phyloP scores from a whole-genome alignment of 169 alveolate genomes.

The Cryptosporidium parvum region DNA sequence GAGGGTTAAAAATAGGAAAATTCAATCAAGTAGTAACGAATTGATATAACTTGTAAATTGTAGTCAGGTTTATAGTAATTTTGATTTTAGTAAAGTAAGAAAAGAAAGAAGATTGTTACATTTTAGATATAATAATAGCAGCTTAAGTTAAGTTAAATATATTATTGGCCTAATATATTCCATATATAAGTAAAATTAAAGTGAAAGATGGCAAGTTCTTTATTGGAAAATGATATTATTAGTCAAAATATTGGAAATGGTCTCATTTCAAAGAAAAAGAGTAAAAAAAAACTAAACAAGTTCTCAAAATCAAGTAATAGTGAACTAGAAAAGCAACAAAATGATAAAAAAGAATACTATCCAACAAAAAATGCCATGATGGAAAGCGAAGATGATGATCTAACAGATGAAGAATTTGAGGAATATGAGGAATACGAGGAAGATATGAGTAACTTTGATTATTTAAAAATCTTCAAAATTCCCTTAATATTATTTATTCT shows the following conservation, averaged over 20 bases:
- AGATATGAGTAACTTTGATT: not conserved
- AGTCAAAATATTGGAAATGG: not conserved
- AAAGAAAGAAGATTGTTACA: not conserved
- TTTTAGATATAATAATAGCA: not conserved
- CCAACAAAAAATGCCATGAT: not conserved
- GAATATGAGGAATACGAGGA: not conserved
- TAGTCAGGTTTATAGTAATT: not conserved
- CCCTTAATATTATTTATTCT: conserved; percentile 31
- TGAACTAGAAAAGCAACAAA: not conserved
- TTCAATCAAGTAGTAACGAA: not conserved
- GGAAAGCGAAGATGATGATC: conserved; percentile 8
- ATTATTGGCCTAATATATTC: not conserved
- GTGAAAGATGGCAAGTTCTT: not conserved
- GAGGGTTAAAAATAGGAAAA: no score
- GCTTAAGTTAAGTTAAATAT: not conserved
- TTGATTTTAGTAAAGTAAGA: not conserved
- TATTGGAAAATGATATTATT: not conserved
- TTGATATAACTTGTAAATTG: no score
- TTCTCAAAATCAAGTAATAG: not conserved
- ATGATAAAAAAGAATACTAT: not conserved
- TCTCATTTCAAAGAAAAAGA: not conserved
- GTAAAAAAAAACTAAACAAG: not conserved
- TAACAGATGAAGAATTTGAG: not conserved
- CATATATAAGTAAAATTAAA: no score
- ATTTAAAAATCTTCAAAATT: conserved; percentile 13